Evolutionary conservation across 2,329 filamentous ascomycete species (phyloP).

Genomic region (Colletotrichum truncatum): DNA sequence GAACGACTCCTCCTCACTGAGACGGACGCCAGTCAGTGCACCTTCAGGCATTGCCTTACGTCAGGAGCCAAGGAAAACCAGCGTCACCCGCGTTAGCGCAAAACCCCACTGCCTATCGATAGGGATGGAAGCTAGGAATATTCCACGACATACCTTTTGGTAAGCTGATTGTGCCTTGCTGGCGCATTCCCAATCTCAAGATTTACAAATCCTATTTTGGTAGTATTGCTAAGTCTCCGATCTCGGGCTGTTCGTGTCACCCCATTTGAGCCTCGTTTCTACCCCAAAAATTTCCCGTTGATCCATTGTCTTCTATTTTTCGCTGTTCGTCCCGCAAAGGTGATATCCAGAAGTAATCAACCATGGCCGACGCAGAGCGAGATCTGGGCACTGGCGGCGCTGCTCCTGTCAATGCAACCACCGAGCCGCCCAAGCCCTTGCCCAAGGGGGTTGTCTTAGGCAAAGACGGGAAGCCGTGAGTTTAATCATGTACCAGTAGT

Average conservation of each 20-base stretch:
- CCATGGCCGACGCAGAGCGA: conserved; percentile 15
- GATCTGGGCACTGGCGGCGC: background rate
- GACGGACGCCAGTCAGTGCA: no score
- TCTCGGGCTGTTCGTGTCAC: background rate
- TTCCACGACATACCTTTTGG: background rate
- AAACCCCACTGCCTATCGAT: background rate
- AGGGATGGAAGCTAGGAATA: background rate
- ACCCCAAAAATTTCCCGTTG: background rate
- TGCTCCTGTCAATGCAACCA: conserved; percentile 15
- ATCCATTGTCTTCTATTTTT: background rate
- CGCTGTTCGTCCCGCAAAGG: conserved; percentile 62
- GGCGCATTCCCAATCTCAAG: background rate
- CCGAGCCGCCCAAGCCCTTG: conserved; percentile 59
- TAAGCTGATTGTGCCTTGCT: background rate
- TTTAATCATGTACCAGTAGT: conserved; percentile 24
- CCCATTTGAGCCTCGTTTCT: background rate
- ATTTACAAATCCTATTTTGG: background rate
- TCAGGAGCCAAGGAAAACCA: no score
- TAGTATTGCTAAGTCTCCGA: background rate
- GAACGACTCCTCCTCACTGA: no score
- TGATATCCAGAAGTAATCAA: conserved; percentile 47
- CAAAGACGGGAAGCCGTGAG: conserved; percentile 87
- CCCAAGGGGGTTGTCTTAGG: conserved; percentile 80
- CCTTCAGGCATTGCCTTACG: no score
- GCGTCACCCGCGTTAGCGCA: no score